Conservation (phyloP, 2,329 filamentous ascomycete species). For the Byssothecium circinans region DNA sequence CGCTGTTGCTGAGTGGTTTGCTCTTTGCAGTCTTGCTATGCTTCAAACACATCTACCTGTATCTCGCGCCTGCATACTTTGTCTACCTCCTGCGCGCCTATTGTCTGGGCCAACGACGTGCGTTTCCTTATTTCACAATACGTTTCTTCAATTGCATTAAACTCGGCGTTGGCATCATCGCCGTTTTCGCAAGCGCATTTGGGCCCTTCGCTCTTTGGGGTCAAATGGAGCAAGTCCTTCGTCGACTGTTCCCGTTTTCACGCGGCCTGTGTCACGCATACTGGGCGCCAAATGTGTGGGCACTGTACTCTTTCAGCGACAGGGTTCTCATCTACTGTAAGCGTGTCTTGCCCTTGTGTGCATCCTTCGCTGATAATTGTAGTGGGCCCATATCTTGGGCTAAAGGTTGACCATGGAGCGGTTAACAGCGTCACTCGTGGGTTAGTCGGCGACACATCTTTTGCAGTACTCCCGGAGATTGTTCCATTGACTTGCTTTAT, state of each 20-base stretch:
- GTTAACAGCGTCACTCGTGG: constrained; percentile 89
- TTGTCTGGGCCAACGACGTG: constrained; percentile 76
- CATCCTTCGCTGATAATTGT: constrained; percentile 37
- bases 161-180: constrained; percentile 71
- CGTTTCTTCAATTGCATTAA: constrained; percentile 80
- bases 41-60: constrained; percentile 98
- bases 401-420: constrained; percentile 72
- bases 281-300: constrained; percentile 98
- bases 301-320: constrained; percentile 90
- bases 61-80: constrained; percentile 93
- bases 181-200: constrained; percentile 78
- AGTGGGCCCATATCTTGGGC: constrained; percentile 81
- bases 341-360: constrained; percentile 28
- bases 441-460: constrained; percentile 88
- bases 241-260: constrained; percentile 89
- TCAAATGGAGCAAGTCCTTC: constrained; percentile 81
- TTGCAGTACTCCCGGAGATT: constrained; percentile 88
- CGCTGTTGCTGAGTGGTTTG: constrained; percentile 75
- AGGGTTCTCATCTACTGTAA: constrained; percentile 77
- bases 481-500: constrained; percentile 77
- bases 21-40: constrained; percentile 84
- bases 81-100: constrained; percentile 88
- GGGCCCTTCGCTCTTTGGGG: constrained; percentile 82
- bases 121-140: constrained; percentile 68
- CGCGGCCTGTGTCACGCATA: constrained; percentile 95